A percentile compares a stretch with the other conserved stretches of the same genome.
phyloP scores from a whole-genome alignment of 2,329 filamentous ascomycete species.

The Cytospora piceae region DNA sequence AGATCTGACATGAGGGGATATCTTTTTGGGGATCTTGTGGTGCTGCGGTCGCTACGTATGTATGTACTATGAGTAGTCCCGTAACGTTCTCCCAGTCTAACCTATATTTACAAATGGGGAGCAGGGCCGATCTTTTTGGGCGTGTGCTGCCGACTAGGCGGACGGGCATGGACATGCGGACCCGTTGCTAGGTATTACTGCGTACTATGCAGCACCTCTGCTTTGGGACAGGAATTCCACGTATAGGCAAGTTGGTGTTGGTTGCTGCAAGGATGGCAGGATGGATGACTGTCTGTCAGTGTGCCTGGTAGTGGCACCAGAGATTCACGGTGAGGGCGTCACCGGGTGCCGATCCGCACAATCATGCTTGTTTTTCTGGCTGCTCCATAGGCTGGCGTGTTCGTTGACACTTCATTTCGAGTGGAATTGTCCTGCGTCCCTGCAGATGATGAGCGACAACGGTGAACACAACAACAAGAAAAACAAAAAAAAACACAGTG shows the following conservation, averaged over 20 bases:
- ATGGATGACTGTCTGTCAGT: background rate
- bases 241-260: conserved; percentile 1
- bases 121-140: background rate
- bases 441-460: conserved; percentile 5
- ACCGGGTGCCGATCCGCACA: conserved; percentile 14
- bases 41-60: background rate
- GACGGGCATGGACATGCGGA: background rate
- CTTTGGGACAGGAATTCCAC: background rate
- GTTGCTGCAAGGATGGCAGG: background rate
- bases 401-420: conserved; percentile 8
- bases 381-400: conserved; percentile 6
- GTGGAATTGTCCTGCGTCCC: background rate
- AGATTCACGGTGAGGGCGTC: conserved; percentile 17
- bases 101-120: background rate
- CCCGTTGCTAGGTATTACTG: background rate
- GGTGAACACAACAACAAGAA: background rate
- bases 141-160: conserved; percentile 5
- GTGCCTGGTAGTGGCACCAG: background rate
- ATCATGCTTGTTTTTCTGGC: background rate
- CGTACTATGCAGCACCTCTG: background rate
- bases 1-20: background rate
- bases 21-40: background rate
- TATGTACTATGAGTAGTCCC: background rate
- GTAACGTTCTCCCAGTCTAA: too few species aligned
- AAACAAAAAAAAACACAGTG: background rate